Evolutionary conservation across 495 filamentous ascomycete species (phyloP).

Genomic region (Aspergillus incahuasiensis): DNA sequence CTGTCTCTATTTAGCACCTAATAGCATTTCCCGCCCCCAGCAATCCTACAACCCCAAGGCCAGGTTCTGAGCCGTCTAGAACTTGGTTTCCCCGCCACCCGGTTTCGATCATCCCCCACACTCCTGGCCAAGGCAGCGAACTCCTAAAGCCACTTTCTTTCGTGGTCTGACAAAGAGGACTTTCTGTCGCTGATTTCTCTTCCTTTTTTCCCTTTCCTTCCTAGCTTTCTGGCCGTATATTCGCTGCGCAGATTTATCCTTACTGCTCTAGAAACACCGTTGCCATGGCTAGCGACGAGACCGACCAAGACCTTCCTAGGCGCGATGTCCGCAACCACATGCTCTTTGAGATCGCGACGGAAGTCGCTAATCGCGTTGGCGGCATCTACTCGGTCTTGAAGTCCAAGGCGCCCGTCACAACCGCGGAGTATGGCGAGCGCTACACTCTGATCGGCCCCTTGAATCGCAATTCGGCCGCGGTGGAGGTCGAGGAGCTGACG

Average conservation of each 20-base stretch:
- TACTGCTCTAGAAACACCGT: not conserved
- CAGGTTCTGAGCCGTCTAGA: not conserved
- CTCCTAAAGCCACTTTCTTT: not conserved
- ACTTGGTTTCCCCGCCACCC: constrained; percentile 14
- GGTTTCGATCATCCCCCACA: constrained; percentile 8
- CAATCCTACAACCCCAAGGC: not conserved
- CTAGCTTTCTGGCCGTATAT: not conserved
- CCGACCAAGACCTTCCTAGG: constrained; percentile 36
- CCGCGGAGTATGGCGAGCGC: constrained; percentile 94
- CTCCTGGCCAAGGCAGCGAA: constrained; percentile 10
- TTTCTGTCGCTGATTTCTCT: not conserved
- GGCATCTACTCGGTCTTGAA: constrained; percentile 99
- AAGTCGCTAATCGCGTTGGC: constrained; percentile 95
- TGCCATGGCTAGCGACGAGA: constrained; percentile 27
- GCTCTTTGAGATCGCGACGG: constrained; percentile 93
- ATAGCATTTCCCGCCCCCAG: not conserved
- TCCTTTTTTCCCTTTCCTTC: not conserved
- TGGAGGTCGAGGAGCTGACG: constrained; percentile 89
- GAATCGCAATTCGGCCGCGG: constrained; percentile 84
- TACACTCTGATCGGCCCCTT: constrained; percentile 95
- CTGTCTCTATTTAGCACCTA: not conserved
- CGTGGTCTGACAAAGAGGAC: not conserved
- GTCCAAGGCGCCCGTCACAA: constrained; percentile 96
- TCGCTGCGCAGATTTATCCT: not conserved
- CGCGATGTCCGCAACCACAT: constrained; percentile 74